Evolutionary conservation across 116 monocot species (phyloP).

Genomic region (Phalaenopsis hybrid): DNA sequence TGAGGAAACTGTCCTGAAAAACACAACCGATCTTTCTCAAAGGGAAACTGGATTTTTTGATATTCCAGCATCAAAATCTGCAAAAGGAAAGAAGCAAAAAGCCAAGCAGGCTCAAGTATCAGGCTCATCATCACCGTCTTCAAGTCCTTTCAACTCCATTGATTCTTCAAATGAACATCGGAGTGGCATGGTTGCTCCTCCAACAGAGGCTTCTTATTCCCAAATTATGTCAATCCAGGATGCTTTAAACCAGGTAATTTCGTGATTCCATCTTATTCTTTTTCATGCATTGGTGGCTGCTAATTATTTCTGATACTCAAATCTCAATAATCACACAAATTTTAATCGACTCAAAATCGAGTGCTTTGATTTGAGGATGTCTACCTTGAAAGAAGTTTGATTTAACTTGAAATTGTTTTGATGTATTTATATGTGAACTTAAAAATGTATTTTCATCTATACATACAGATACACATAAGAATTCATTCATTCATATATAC

Average conservation of each 20-base stretch:
- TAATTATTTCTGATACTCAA: neutral
- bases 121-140: constrained; percentile 37
- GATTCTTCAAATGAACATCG: constrained; percentile 55
- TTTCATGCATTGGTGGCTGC: neutral
- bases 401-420: neutral
- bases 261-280: neutral
- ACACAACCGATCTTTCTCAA: constrained; percentile 34
- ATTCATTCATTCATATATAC: neutral
- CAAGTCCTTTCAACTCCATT: constrained; percentile 43
- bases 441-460: neutral
- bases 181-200: constrained; percentile 14
- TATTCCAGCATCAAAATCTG: constrained; percentile 18
- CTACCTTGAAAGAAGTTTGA: neutral
- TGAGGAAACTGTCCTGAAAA: constrained; percentile 35
- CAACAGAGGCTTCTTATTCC: constrained; percentile 30
- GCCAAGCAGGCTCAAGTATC: constrained; percentile 41
- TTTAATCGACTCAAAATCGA: neutral
- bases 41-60: constrained; percentile 28
- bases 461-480: neutral
- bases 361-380: neutral
- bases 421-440: neutral
- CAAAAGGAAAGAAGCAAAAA: constrained; percentile 50
- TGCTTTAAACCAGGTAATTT: constrained; percentile 62
- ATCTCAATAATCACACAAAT: neutral
- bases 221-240: constrained; percentile 53